phyloP scores from a whole-genome alignment of 306 rosid genomes.

The Rosa chinensis region DNA sequence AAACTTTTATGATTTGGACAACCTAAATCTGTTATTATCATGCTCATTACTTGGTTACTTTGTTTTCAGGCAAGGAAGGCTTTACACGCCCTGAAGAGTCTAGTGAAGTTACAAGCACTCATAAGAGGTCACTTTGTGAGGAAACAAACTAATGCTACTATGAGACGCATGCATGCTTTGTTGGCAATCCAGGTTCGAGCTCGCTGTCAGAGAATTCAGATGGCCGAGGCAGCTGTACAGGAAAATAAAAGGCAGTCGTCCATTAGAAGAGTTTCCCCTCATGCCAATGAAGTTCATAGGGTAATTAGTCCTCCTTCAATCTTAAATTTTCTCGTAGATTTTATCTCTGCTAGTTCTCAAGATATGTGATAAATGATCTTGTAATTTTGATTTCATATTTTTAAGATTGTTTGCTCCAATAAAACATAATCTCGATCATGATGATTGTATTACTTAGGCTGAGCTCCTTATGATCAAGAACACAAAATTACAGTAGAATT shows the following conservation, averaged over 20 bases:
- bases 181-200: slow-evolving; percentile 91
- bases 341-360: not conserved
- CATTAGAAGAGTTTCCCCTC: slow-evolving; percentile 15
- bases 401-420: not conserved
- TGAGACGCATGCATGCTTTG: slow-evolving; percentile 80
- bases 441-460: not conserved
- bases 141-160: slow-evolving; percentile 67
- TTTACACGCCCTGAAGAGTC: slow-evolving; percentile 76
- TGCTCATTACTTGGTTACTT: slow-evolving; percentile 2
- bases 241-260: slow-evolving; percentile 29
- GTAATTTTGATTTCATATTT: not conserved
- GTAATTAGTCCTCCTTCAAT: slow-evolving; percentile 26
- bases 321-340: not conserved
- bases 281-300: slow-evolving; percentile 18
- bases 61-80: slow-evolving; percentile 81
- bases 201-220: slow-evolving; percentile 65
- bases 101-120: slow-evolving; percentile 88
- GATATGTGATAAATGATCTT: not conserved
- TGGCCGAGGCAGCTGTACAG: slow-evolving; percentile 45
- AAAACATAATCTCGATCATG: not conserved
- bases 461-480: not conserved
- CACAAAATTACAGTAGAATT: too few relatives aligned
- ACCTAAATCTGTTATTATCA: not conserved
- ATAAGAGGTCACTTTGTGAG: slow-evolving; percentile 91
- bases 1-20: not conserved